These are phyloP conservation scores for Bretschneidera sinensis DNA, from an alignment of 345 rosid species.

Conservation along the genomic window DNA sequence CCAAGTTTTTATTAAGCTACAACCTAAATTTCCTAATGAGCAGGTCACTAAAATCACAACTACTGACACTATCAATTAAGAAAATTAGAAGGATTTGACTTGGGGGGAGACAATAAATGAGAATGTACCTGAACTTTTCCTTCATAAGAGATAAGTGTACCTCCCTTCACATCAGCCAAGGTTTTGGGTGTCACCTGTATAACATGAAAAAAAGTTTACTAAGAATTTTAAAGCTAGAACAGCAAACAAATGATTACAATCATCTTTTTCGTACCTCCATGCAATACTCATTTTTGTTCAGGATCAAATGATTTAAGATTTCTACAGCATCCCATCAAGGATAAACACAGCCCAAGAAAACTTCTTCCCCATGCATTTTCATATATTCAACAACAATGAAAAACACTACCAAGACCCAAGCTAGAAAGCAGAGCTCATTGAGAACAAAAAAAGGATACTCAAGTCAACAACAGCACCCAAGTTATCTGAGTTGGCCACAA, in stretches of 20 bases:
- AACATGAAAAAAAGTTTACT: conserved; percentile 9
- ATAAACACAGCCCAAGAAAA: conserved; percentile 15
- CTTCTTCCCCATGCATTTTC: conserved; percentile 7
- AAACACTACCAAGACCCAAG: conserved; percentile 1
- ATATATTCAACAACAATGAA: neutral
- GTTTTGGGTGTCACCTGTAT: conserved; percentile 96
- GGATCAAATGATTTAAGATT: conserved; percentile 79
- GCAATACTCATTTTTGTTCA: conserved; percentile 87
- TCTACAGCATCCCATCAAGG: conserved; percentile 57
- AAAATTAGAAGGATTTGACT: neutral
- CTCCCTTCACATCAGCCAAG: conserved; percentile 96
- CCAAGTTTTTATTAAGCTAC: neutral
- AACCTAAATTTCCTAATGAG: neutral
- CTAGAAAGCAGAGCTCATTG: conserved; percentile 9
- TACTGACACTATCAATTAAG: neutral
- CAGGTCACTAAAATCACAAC: neutral
- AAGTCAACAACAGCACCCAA: conserved; percentile 92
- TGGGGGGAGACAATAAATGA: neutral
- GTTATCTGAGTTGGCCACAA: conserved; percentile 91
- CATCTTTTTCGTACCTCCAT: conserved; percentile 65
- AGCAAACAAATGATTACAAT: conserved; percentile 1
- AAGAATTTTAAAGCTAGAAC: conserved; percentile 1
- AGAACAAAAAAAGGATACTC: conserved; percentile 63
- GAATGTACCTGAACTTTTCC: conserved; percentile 83
- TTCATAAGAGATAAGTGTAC: conserved; percentile 94